Evolutionary conservation across 1,139 yeast genomes (phyloP).

Genomic region (Geotrichum citri-aurantii): DNA sequence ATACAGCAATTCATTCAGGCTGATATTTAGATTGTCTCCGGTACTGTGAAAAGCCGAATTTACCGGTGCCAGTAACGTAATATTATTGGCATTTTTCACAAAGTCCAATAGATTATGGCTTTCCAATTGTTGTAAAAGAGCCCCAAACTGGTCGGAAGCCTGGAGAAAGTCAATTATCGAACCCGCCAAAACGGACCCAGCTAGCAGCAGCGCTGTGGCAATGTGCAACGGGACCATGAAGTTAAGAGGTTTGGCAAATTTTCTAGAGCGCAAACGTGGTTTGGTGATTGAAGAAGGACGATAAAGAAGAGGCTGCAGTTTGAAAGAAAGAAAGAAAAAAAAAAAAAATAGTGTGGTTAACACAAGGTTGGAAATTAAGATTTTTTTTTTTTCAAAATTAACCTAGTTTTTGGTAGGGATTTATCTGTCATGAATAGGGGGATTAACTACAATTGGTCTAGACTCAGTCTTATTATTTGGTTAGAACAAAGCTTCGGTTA

Average conservation of each 20-base stretch:
- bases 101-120: neutral
- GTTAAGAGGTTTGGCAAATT: neutral
- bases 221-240: neutral
- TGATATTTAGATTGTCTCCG: slow-evolving; percentile 18
- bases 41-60: slow-evolving; percentile 66
- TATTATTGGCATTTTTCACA: slow-evolving; percentile 43
- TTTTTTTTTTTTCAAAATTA: neutral
- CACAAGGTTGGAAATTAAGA: neutral
- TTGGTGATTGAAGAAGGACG: neutral
- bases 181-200: neutral
- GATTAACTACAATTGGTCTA: neutral
- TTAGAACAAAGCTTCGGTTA: neutral
- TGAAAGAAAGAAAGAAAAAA: neutral
- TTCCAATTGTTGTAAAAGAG: neutral
- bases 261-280: neutral
- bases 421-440: neutral
- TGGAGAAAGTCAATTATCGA: neutral
- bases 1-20: neutral
- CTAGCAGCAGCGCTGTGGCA: neutral
- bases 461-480: neutral
- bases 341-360: neutral
- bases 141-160: neutral
- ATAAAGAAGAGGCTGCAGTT: neutral
- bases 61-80: slow-evolving; percentile 79
- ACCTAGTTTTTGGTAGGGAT: neutral